Evolutionary conservation across 768 basidiomycete genomes (phyloP), one percentile per base, ranked within the genome.

Genomic region (Astraeus odoratus): DNA sequence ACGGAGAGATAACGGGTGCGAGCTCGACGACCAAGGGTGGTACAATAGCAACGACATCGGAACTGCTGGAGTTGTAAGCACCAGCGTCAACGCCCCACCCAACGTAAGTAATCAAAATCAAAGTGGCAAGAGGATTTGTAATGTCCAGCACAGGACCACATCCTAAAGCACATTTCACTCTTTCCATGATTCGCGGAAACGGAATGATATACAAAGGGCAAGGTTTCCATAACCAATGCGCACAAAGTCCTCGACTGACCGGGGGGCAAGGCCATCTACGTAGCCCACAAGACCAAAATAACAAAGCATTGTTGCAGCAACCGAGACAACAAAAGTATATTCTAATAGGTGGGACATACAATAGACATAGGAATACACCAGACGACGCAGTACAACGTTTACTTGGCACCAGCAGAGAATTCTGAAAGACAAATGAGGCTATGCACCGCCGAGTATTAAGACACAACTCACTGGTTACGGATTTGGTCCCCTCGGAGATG

Each of bases 401-500:
- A 78, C 66, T 78, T 78, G 39, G 77, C 69, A 37, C 74, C 77
- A 20, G 76, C 74, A 37, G 79, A 80, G 68, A 80, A 81, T 65
- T 81, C 76, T 75, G 44, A 49, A 42, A 5, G 51, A 51, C 16
- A 36, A 46, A 49, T 55, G 39, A 53, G 50, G 35, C 5, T 18
- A 23, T 44, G 20, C 8, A 10, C n/a, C 37, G 31, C 24, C 12
- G 0, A 18, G 36, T 16, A 25, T 46, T 26, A 16, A 46, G 10
- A 51, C n/a, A 27, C 27, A 49, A 64, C 79, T 49, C 51, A 81
- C 79, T 83, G 54, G 81, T 83, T 42, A 82, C 81, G 25, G 76
- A 77, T 70, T 82, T 82, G 24, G 79, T 84, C 51, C 86, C 86
- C 69, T 90, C 87, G 6, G 85, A 88, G 68, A 89, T 88, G 55